Evolutionary conservation across 2,329 filamentous ascomycete species (phyloP), one percentile per base, ranked within the genome.

Genomic region (Sclerotinia minor): DNA sequence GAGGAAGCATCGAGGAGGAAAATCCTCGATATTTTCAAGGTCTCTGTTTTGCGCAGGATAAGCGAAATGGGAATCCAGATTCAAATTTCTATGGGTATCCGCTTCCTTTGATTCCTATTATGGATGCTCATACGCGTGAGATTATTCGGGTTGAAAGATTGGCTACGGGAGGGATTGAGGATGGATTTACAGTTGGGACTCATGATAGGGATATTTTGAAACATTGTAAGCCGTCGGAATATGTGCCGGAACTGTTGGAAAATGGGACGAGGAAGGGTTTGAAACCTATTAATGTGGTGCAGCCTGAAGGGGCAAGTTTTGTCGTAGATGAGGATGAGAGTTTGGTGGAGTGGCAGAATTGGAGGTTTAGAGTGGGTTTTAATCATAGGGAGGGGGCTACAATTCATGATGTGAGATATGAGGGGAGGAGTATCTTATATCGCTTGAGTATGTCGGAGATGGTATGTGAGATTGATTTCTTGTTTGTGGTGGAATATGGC

Each of bases 221-320:
- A 7, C 77, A 79, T 66, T 79, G 77, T 50, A 73, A 71, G 41
- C 65, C 75, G 5, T 72, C 75, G 8, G 78, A 79, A 65, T 79
- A 79, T 68, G 73, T 78, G 41, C 78, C 77, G n/a, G 78, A 79
- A 70, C 74, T 85, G 15, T 75, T 83, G 7, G 70, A 75, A 17
- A 73, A 77, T 24, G 76, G 78, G 7, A 71, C 77, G 17, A 73
- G 82, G 19, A 80, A 79, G 71, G 82, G 83, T 69, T 72, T 84
- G 45, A 89, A 89, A 77, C 84, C 85, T 1, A 79, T 89, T 69
- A 84, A 88, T 70, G 85, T 89, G 19, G 77, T 83, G 8, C 87
- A 89, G 71, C 87, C 87, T 0, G 85, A 89, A 50, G 87, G 87
- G 0, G 83, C 86, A 0, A 86, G 83, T 2, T 89, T 89, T 77